Evolutionary conservation across 805 yeast genomes (phyloP).

Genomic region (Candida qinlingensis): DNA sequence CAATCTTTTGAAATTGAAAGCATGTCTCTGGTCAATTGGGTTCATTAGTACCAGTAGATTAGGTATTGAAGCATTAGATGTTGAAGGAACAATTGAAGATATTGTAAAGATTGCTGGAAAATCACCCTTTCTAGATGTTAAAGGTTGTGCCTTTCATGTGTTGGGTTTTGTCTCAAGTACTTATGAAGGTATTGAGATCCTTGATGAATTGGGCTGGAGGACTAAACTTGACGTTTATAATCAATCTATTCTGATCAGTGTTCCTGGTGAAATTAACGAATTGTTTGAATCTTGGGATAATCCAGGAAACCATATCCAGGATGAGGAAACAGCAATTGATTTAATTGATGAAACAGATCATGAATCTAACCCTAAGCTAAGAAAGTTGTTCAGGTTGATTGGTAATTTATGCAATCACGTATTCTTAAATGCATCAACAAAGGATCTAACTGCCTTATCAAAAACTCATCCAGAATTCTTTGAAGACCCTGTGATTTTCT

Average conservation of each 20-base stretch:
- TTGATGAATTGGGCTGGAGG: conserved; percentile 79
- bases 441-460: conserved; percentile 51
- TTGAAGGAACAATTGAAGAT: conserved; percentile 44
- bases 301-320: conserved; percentile 2
- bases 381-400: conserved; percentile 32
- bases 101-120: conserved; percentile 45
- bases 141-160: conserved; percentile 73
- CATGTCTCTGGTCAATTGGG: conserved; percentile 84
- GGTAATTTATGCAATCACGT: conserved; percentile 55
- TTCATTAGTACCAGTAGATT: conserved; percentile 66
- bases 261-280: conserved; percentile 32
- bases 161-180: conserved; percentile 73
- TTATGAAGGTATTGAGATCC: conserved; percentile 72
- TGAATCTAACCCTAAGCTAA: conserved; percentile 25
- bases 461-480: conserved; percentile 45
- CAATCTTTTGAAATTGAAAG: conserved; percentile 48
- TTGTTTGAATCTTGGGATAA: conserved; percentile 22
- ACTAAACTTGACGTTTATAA: conserved; percentile 40
- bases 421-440: conserved; percentile 47
- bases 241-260: conserved; percentile 36
- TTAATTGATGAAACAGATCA: conserved; percentile 9
- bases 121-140: conserved; percentile 51
- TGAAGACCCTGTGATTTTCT: conserved; percentile 50
- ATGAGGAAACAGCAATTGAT: conserved; percentile 10
- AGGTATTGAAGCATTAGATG: conserved; percentile 61